Evolutionary conservation across 2,329 filamentous ascomycete genomes (phyloP), one percentile per base, ranked within the genome.

Genomic region (Scedosporium dehoogii): DNA sequence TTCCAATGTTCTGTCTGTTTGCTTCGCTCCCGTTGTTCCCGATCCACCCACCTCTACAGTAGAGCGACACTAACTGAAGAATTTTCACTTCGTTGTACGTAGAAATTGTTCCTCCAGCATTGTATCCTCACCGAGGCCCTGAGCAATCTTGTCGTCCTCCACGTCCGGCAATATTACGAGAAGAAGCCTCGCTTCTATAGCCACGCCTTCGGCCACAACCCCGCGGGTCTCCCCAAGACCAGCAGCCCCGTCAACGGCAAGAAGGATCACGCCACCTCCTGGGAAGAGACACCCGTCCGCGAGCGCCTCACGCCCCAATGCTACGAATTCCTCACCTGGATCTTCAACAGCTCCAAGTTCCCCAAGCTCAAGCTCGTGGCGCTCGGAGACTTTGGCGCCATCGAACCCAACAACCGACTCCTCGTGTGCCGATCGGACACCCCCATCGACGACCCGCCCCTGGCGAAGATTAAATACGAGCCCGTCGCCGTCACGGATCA

Each of bases 371-470:
- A 42, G 27, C 10, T 61, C 29, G 27, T 61, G n/a, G 59, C 59
- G 6, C 41, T 61, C 21, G 59, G 59, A n/a, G 59, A 61, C 59
- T 61, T 61, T 44, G 29, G 46, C 29, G 48, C 27, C 27, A 25
- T 61, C 18, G 46, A 61, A 3, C 59, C 46, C 9, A 51, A 33
- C 18, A 29, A 27, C 29, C 59, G 59, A 10, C 29, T 61, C 12
- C 48, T 61, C 18, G 46, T 61, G 2, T 55, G 59, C 29, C 48
- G 48, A 10, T 27, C 59, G 4, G 59, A 33, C 2, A 55, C 1
- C 51, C 51, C 51, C 18, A 27, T 55, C 3, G 12, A 14, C 6
- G 51, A 55, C 23, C 51, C 51, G 51, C 51, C 51, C 10, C 16
- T 48, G 44, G n/a, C 44, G 16, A 48, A 21, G n/a, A 48, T 48